Evolutionary conservation across 2,329 filamentous ascomycete genomes (phyloP), one percentile per base, ranked within the genome.

Genomic region (Cytospora mali): DNA sequence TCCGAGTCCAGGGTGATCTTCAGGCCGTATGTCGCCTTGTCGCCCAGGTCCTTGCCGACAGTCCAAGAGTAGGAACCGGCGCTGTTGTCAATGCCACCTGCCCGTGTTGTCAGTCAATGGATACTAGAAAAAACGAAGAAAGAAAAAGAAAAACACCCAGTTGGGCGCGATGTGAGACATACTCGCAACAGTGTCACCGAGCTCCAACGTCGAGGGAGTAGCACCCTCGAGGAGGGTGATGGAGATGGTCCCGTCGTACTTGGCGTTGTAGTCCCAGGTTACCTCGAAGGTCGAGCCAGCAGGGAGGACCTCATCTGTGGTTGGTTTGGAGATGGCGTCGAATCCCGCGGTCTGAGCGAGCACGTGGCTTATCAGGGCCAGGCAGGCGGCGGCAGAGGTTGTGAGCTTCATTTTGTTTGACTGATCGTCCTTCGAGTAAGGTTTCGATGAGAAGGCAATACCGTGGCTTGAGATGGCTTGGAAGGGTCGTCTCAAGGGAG

Each of bases 361-460:
- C 67, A 74, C 80, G 66, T 80, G 73, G 75, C 77, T 76, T 69
- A 78, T 79, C 67, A 83, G 77, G 71, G 83, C 83, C 76, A 86
- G 69, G 68, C 82, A 67, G 71, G 83, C 75, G 64, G 80, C 75
- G 69, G 77, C 72, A 69, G 80, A 73, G 67, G 79, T 66, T 67
- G 77, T 73, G 77, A 81, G 85, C 71, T 78, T 81, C 84, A 87
- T 87, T 64, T 81, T 86, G 80, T 64, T 81, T 86, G 80, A 71
- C 61, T 63, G 68, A 58, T 67, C 59, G 48, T 60, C 51, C 23
- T 49, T 50, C 50, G 60, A 55, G 55, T 64, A 23, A 67, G n/a
- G n/a, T 64, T 67, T 21, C n/a, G 28, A 51, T 31, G 33, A 25
- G 23, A 53, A 46, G 55, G 39, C 21, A 33, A 9, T 31, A n/a